These are phyloP conservation scores for Paramecium primaurelia DNA, from an alignment of 73 alveolate genomes.

Conservation along the genomic window DNA sequence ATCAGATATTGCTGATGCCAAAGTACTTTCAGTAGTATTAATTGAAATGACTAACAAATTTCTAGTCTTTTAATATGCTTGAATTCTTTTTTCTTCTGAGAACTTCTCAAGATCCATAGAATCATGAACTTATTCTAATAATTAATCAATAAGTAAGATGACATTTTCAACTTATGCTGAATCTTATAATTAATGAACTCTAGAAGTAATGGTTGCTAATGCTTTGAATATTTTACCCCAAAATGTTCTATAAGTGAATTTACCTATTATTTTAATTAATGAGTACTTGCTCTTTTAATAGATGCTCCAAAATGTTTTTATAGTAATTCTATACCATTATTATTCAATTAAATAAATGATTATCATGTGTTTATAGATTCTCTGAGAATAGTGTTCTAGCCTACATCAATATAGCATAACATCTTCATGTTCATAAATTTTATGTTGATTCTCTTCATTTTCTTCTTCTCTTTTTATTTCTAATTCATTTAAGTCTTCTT, in stretches of 20 bases:
- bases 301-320: conserved; percentile 12
- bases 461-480: not conserved
- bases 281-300: conserved; percentile 19
- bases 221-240: conserved; percentile 46
- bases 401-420: not conserved
- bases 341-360: not conserved
- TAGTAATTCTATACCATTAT: not conserved
- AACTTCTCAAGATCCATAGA: conserved; percentile 11
- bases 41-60: not conserved
- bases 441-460: not conserved
- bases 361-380: not conserved
- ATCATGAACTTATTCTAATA: conserved; percentile 33
- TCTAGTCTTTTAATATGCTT: conserved; percentile 13
- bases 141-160: not conserved
- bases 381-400: conserved; percentile 19
- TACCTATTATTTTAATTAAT: not conserved
- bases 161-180: not conserved
- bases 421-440: conserved; percentile 28
- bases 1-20: conserved; percentile 8
- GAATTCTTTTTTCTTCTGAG: conserved; percentile 11
- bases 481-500: not conserved
- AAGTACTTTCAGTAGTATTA: not conserved
- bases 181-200: not conserved
- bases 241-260: not conserved
- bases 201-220: conserved; percentile 26